A percentile compares a stretch with the other conserved stretches of the same genome.
Conservation (phyloP, 2,329 filamentous ascomycete genomes). For the Thelonectria blattea region DNA sequence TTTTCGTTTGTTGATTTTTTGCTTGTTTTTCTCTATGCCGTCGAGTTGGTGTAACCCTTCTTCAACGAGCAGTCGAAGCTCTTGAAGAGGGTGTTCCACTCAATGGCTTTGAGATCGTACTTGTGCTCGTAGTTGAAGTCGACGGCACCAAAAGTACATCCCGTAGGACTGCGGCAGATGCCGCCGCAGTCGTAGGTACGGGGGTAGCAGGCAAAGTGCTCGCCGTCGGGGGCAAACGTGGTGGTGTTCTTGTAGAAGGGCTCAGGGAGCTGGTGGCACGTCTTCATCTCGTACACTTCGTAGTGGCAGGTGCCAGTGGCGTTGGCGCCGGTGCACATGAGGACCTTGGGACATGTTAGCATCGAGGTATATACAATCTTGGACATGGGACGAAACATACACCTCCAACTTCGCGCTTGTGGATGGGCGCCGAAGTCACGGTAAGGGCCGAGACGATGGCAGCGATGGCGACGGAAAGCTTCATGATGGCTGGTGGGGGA, state of each 20-base stretch:
- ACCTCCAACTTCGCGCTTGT: conserved; percentile 53
- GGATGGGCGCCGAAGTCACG: conserved; percentile 40
- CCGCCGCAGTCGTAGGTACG: conserved; percentile 48
- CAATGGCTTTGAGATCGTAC: conserved; percentile 52
- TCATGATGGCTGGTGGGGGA: conserved; percentile 37
- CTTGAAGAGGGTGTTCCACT: conserved; percentile 50
- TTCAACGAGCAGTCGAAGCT: conserved; percentile 44
- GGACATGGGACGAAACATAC: conserved; percentile 44
- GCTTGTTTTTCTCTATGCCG: neutral
- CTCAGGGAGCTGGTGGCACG: conserved; percentile 53
- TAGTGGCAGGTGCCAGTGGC: conserved; percentile 55
- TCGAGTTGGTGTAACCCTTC: conserved; percentile 14
- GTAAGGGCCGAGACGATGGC: conserved; percentile 30
- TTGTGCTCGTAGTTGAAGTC: conserved; percentile 54
- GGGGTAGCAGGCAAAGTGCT: conserved; percentile 56
- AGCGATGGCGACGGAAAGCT: conserved; percentile 34
- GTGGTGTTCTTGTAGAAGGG: conserved; percentile 50
- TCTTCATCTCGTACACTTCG: conserved; percentile 49
- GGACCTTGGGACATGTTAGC: conserved; percentile 45
- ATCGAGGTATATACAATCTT: neutral
- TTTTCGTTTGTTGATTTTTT: neutral
- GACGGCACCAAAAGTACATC: conserved; percentile 58
- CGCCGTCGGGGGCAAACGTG: conserved; percentile 59
- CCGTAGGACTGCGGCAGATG: conserved; percentile 57
- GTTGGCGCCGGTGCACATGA: conserved; percentile 58